A percentile compares a stretch with the other conserved stretches of the same genome.
These are phyloP conservation scores for Microbotryum saponariae DNA, from an alignment of 1,284 basidiomycete species.

Conservation along the genomic window DNA sequence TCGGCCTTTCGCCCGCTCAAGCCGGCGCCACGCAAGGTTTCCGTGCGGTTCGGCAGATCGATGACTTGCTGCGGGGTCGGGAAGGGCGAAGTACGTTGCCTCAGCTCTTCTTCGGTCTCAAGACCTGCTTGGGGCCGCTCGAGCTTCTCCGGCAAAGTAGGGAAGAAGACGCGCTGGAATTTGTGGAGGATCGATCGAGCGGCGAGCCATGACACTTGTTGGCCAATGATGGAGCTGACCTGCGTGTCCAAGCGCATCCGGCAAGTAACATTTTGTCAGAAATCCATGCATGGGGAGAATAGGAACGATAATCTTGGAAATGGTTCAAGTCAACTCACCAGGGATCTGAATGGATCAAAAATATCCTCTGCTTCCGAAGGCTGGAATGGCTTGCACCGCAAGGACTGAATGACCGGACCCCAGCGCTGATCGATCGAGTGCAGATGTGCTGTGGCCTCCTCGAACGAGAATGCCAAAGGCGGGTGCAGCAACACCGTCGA, in stretches of 20 bases:
- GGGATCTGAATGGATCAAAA: constrained; percentile 64
- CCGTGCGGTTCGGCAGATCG: constrained; percentile 44
- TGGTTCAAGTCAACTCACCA: background rate
- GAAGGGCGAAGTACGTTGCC: constrained; percentile 46
- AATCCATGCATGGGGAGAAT: background rate
- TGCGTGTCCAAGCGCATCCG: constrained; percentile 51
- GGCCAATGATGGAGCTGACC: constrained; percentile 53
- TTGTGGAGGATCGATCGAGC: constrained; percentile 76
- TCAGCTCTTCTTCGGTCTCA: constrained; percentile 4
- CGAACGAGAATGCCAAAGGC: constrained; percentile 62
- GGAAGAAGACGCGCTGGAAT: constrained; percentile 68
- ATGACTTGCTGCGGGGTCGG: constrained; percentile 64
- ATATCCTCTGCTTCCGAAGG: constrained; percentile 45
- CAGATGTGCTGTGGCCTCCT: constrained; percentile 65
- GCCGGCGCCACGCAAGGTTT: constrained; percentile 60
- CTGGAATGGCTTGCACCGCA: constrained; percentile 67
- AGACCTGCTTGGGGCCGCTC: constrained; percentile 14
- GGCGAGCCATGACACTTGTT: constrained; percentile 78
- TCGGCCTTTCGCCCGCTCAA: constrained; percentile 73
- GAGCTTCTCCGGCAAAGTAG: constrained; percentile 59
- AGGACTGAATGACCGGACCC: constrained; percentile 54
- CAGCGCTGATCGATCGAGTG: constrained; percentile 62
- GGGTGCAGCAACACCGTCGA: constrained; percentile 50
- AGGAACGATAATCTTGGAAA: background rate
- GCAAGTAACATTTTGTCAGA: background rate